Conservation (phyloP, 257 asterid species). For the Rubia yunnanensis region DNA sequence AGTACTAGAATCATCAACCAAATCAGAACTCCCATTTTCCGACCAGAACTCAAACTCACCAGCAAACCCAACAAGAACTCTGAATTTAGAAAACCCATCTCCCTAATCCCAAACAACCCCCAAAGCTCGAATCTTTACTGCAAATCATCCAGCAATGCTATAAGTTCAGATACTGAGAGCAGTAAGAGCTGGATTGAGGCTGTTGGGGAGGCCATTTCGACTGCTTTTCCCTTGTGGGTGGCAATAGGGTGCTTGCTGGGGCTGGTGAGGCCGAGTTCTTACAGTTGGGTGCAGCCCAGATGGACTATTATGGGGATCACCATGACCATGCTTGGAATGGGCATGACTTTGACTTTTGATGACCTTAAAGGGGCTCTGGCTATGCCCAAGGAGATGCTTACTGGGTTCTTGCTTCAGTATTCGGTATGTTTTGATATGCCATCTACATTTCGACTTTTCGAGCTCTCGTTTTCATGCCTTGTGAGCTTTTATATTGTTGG, state of each 20-base stretch:
- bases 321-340: conserved; percentile 94
- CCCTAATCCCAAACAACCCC: conserved; percentile 15
- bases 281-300: conserved; percentile 67
- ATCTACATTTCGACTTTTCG: not conserved
- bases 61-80: conserved; percentile 4
- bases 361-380: conserved; percentile 80
- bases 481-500: not conserved
- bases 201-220: conserved; percentile 51
- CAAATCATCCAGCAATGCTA: conserved; percentile 37
- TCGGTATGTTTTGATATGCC: conserved; percentile 33
- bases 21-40: conserved; percentile 3
- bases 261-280: conserved; percentile 48
- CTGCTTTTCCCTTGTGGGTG: conserved; percentile 84
- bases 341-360: conserved; percentile 81
- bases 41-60: not conserved
- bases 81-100: conserved; percentile 10
- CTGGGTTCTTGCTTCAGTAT: conserved; percentile 67
- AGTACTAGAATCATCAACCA: not conserved
- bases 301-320: conserved; percentile 84
- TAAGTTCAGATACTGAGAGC: conserved; percentile 14
- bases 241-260: conserved; percentile 81
- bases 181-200: conserved; percentile 43
- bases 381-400: conserved; percentile 71
- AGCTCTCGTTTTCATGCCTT: not conserved
- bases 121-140: conserved; percentile 28